Percentiles rank a stretch among this genome's conserved stretches.
Evolutionary conservation across 164 flowering plant genomes (phyloP).

Genomic region (Litsea cubeba): DNA sequence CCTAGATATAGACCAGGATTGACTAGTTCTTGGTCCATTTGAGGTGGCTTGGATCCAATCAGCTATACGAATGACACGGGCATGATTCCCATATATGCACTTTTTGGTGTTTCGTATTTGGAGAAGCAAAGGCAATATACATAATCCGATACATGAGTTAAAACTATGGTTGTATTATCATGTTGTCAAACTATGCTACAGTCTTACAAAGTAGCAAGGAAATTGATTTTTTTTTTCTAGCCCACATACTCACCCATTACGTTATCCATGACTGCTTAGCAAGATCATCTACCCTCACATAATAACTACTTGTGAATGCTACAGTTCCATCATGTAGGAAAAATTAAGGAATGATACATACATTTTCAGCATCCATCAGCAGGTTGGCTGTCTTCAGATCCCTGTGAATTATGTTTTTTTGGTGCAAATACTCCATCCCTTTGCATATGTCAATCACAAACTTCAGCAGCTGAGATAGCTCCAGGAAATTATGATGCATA

Average conservation of each 20-base stretch:
- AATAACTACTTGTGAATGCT: not conserved
- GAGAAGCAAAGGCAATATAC: too few species aligned
- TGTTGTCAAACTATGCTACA: not conserved
- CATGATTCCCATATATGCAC: too few species aligned
- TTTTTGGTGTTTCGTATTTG: too few species aligned
- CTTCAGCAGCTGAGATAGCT: conserved; percentile 58
- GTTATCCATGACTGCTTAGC: not conserved
- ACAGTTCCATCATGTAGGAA: not conserved
- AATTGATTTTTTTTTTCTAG: not conserved
- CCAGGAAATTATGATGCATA: conserved; percentile 52
- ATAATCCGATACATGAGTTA: too few species aligned
- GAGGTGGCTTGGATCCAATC: too few species aligned
- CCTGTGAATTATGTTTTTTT: conserved; percentile 80
- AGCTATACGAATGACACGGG: too few species aligned
- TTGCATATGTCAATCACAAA: conserved; percentile 84
- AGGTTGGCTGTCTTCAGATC: conserved; percentile 97
- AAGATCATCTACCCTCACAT: not conserved
- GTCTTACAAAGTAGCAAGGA: not conserved
- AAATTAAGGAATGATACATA: conserved; percentile 28
- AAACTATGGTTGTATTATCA: not conserved
- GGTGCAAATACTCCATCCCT: conserved; percentile 96
- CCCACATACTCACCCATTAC: not conserved
- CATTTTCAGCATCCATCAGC: conserved; percentile 72
- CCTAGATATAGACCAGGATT: too few species aligned
- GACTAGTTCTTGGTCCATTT: too few species aligned